Evolutionary conservation across 176 grass and related monocot species (phyloP), one percentile per base, ranked within the genome.

Genomic region (Tillandsia fasciculata): DNA sequence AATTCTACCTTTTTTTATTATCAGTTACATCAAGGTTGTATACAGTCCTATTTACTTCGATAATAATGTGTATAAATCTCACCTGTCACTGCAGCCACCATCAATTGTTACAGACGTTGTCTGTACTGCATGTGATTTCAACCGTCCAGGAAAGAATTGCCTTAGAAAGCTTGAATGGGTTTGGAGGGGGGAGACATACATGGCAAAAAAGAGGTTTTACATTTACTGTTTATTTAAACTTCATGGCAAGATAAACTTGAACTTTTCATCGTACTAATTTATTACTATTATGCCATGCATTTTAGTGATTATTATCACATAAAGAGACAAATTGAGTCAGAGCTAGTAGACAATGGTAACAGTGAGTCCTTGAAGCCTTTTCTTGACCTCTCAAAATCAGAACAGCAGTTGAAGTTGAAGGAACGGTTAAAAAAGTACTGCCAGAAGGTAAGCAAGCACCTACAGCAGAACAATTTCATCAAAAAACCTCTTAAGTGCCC

Each of bases 271-370:
- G 15, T 67, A 48, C 12, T 67, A 47, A 67, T 48, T 9, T 67
- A 49, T 49, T 61, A 59, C 7, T 18, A 17, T 20, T 18, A 59
- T 59, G 12, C 22, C 56, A 20, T 61, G 10, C 29, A 42, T 82
- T 84, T 48, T 77, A 97, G 93, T 79, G 93, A 97, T 77, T 97
- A 92, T 70, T 86, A 92, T 90, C 89, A 97, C 74, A 89, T 97
- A 85, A 97, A 92, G 78, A 97, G 75, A 68, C 93, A 96, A 90
- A 92, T 96, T 79, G 89, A 92, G 71, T 96, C 93, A 28, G 93
- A 96, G 65, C 51, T 89, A 61, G 73, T 92, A 71, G 88, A 92
- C 76, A 72, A 79, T 84, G 68, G 83, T 81, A 81, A 83, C 53
- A 84, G 78, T 11, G 73, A 69, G 68, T 76, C 81, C 22, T 80